Conservation (phyloP, 768 basidiomycete genomes). For the Butyriboletus loyo region DNA sequence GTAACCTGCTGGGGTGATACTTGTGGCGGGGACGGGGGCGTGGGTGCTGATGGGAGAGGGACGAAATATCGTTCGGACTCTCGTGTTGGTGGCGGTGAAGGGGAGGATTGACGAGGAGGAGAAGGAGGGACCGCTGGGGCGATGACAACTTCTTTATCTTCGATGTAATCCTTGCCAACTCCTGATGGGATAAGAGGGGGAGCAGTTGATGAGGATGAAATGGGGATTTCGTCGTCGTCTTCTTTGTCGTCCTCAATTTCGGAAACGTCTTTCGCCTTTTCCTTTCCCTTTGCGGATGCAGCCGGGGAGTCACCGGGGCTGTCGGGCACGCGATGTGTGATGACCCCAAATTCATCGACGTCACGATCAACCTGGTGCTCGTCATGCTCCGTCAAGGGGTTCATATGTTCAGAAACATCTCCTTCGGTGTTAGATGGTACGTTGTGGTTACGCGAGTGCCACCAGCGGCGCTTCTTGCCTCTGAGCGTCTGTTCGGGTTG, state of each 20-base stretch:
- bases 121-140: conserved; percentile 13
- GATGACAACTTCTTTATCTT: conserved; percentile 22
- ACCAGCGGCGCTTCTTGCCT: conserved; percentile 27
- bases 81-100: conserved; percentile 6
- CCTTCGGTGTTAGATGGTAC: conserved; percentile 12
- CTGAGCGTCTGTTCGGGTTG: conserved; percentile 27
- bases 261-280: conserved; percentile 28
- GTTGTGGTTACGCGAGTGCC: conserved; percentile 19
- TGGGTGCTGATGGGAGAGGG: conserved; percentile 11
- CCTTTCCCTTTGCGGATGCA: conserved; percentile 35
- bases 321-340: conserved; percentile 28
- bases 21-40: conserved; percentile 19
- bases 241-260: conserved; percentile 5
- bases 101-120: conserved; percentile 7
- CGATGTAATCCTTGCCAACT: background rate
- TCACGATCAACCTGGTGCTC: conserved; percentile 28
- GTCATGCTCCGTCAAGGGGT: conserved; percentile 22
- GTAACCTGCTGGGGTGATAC: conserved; percentile 22
- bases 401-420: conserved; percentile 14
- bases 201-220: conserved; percentile 21
- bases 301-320: conserved; percentile 24
- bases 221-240: background rate
- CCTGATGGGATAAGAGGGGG: conserved; percentile 2
- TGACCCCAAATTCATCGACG: conserved; percentile 27
- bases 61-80: conserved; percentile 12